These are phyloP conservation scores for Trichophyton mentagrophytes DNA, from an alignment of 2,329 filamentous ascomycete species.

Conservation along the genomic window DNA sequence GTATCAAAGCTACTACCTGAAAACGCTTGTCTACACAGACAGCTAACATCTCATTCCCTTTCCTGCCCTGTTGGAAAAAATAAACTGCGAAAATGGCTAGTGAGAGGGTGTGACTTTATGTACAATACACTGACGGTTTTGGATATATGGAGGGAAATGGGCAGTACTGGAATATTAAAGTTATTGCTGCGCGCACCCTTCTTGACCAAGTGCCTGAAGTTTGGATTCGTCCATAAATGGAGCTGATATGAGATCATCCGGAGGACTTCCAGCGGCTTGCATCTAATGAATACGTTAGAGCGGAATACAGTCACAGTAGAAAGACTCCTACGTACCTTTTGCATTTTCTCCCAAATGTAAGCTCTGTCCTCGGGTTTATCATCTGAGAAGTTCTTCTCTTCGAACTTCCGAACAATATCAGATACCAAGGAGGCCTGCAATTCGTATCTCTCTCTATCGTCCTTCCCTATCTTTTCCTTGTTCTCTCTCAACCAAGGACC, in stretches of 20 bases:
- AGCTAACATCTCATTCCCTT: background rate
- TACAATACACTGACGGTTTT: background rate
- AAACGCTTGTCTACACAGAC: background rate
- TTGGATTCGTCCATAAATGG: slow-evolving; percentile 60
- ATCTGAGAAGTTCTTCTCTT: slow-evolving; percentile 69
- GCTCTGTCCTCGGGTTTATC: slow-evolving; percentile 68
- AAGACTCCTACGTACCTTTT: slow-evolving; percentile 54
- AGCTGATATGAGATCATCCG: slow-evolving; percentile 61
- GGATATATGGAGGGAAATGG: background rate
- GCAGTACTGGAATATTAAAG: background rate
- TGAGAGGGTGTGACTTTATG: background rate
- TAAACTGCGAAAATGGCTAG: background rate
- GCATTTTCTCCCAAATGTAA: slow-evolving; percentile 95
- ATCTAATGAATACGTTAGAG: slow-evolving; percentile 48
- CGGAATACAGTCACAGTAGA: background rate
- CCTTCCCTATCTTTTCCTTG: slow-evolving; percentile 44
- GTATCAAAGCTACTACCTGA: too few relatives aligned
- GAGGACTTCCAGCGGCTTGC: slow-evolving; percentile 88
- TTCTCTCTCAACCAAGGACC: slow-evolving; percentile 80
- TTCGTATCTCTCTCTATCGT: slow-evolving; percentile 67
- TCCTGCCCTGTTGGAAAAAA: background rate
- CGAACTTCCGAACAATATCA: slow-evolving; percentile 83
- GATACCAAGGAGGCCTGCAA: slow-evolving; percentile 66
- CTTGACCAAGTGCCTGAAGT: slow-evolving; percentile 53
- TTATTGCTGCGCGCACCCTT: slow-evolving; percentile 53